These are phyloP conservation scores for Amoeboaphelidium protococcarum DNA, from an alignment of 371 early-diverging fungal species.

Conservation along the genomic window DNA sequence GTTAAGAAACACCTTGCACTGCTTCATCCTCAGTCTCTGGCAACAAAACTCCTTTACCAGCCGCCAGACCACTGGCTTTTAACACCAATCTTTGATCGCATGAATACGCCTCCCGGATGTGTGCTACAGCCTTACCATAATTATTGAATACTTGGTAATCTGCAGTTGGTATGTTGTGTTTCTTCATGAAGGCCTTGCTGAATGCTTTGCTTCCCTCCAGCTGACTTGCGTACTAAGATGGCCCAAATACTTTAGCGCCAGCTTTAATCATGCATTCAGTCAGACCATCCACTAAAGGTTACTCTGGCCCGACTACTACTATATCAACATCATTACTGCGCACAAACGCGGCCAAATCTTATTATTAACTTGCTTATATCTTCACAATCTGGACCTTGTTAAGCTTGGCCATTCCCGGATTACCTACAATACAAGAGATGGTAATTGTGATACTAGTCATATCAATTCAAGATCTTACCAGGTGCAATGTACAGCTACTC, in stretches of 20 bases:
- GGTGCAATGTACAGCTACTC: conserved; percentile 68
- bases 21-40: conserved; percentile 67
- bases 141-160: conserved; percentile 68
- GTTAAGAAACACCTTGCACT: conserved; percentile 41
- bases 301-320: conserved; percentile 82
- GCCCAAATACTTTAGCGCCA: conserved; percentile 84
- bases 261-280: conserved; percentile 48
- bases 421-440: no score
- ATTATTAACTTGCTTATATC: no score
- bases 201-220: conserved; percentile 94
- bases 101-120: conserved; percentile 39
- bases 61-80: conserved; percentile 84
- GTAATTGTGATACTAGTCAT: no score
- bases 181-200: conserved; percentile 89
- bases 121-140: conserved; percentile 42
- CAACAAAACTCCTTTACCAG: conserved; percentile 87
- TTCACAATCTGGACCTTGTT: no score
- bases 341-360: conserved; percentile 51
- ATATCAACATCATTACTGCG: conserved; percentile 35
- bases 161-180: conserved; percentile 83
- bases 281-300: conserved; percentile 81
- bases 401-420: no score
- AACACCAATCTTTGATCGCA: conserved; percentile 5
- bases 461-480: conserved; percentile 31
- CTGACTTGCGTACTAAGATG: conserved; percentile 57